Evolutionary conservation across 1,284 basidiomycete genomes (phyloP).

Genomic region (Cronartium quercuum): DNA sequence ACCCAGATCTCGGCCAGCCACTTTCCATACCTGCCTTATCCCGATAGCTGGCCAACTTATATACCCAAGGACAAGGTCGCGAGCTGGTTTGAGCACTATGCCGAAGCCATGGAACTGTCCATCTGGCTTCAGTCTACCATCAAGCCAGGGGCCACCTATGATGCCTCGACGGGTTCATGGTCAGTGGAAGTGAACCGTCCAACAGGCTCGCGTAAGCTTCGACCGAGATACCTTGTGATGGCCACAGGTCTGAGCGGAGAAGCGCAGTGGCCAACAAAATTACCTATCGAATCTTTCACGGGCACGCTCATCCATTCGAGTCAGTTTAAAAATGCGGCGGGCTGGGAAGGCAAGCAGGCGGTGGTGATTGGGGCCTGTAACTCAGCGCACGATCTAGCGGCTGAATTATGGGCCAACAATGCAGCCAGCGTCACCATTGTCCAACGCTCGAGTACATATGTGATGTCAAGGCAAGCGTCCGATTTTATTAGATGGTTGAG

Average conservation of each 20-base stretch:
- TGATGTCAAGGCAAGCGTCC: constrained; percentile 56
- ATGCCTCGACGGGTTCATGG: constrained; percentile 57
- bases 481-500: neutral
- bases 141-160: constrained; percentile 52
- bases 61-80: constrained; percentile 55
- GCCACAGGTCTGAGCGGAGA: constrained; percentile 60
- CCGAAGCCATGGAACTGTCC: constrained; percentile 60
- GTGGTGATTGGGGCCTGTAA: constrained; percentile 61
- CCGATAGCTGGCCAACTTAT: constrained; percentile 44
- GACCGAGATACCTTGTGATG: constrained; percentile 56
- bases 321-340: constrained; percentile 54
- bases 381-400: constrained; percentile 54
- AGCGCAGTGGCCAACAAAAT: constrained; percentile 52
- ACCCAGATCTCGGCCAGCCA: constrained; percentile 25
- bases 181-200: constrained; percentile 54
- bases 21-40: constrained; percentile 32
- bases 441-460: constrained; percentile 60
- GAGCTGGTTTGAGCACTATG: constrained; percentile 64
- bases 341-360: constrained; percentile 59
- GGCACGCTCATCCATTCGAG: constrained; percentile 59
- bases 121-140: constrained; percentile 60
- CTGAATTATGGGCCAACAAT: constrained; percentile 54
- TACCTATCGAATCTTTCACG: constrained; percentile 56
- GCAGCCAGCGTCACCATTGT: constrained; percentile 58
- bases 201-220: constrained; percentile 54